Base-by-base conservation (phyloP, 2,329 filamentous ascomycete species). In the Diatrype stigma region DNA sequence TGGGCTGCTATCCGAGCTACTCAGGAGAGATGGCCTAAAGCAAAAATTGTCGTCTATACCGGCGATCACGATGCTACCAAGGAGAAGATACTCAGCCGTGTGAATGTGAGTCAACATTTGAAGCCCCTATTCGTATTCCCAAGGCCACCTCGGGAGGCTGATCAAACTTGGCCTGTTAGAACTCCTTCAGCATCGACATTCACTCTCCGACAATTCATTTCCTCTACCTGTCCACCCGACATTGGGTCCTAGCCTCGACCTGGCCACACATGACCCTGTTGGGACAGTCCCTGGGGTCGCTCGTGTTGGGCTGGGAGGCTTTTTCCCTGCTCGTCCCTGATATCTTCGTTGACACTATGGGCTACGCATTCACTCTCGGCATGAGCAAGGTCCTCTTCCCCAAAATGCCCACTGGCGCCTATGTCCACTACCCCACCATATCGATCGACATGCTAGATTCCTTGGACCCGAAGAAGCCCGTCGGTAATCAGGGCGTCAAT, bases 361-460 rank as follows among this genome's bases (percentile, higher is more conserved):
- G 94, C 55, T 99, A 96, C 64, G 91, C 93, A 23, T 99, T 97
- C 66, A 82, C 89, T 0, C 80, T 96, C 11, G 90, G 89, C 8
- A 77, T 96, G 3, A 88, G 80, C 69, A 94, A 91, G 65, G 80
- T 88, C 56, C 76, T 97, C 22, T 97, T 97, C 65, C 87, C 81
- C 0, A 70, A 73, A 34, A 81, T 96, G 1, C 89, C 93, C 0
- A 96, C 91, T 0, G 91, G 83, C 44, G 92, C 94, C 48, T 99
- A 99, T 66, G 92, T 97, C 1, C 94, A 99, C 72, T 99, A 97
- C 67, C 94, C 94, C 1, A 97, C 93, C 50, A 99, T 99, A 49
- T 96, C 92, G 3, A 99, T 91, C 47, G 94, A 99, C 64, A 99
- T 99, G 94, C 82, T 99, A 3, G 80, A 84, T 21, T 93, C 89